Evolutionary conservation across 1,284 basidiomycete genomes (phyloP), one percentile per base, ranked within the genome.

Genomic region (Phellinidium pouzarii): DNA sequence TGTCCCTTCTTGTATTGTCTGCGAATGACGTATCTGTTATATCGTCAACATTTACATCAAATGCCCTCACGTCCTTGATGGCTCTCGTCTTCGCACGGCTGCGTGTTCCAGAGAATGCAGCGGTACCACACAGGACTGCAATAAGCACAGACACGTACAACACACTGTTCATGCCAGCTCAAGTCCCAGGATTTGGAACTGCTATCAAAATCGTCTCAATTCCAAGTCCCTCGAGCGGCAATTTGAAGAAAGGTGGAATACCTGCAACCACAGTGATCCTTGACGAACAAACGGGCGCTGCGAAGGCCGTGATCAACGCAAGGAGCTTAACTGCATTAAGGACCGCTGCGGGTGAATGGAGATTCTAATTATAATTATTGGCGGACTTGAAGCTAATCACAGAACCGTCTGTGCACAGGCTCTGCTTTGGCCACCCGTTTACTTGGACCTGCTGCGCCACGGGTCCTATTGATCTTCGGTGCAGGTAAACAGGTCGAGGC

Each of bases 221-320:
- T 1, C 87, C 89, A 14, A 34, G 14, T 11, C 31, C 9, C 0
- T 70, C 65, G 1, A 47, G 50, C 0, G 57, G 57, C 1, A 60
- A n/a, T n/a, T n/a, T n/a, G n/a, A n/a, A 59, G 4, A 54, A 66
- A 2, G 69, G 62, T 3, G 90, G 91, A 0, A 63, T 94, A 5
- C 87, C 90, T 1, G 90, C 75, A 0, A 83, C 82, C 1, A 94
- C 87, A 0, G 65, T 92, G 23, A 75, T 94, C 1, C 63, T 94
- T 26, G 82, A 93, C 60, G 84, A 90, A 57, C 60, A 61, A 4
- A 80, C 77, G 0, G 91, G 91, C 1, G 68, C 69, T 2, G 76
- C 83, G 8, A 81, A 75, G 58, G 89, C 86, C 0, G 67, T 94
- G 12, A 69, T 94, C 23, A 93, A 94, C 61, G 83, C 91, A 1